Percentiles rank a stretch among this genome's conserved stretches.
Conservation (phyloP, 1,284 basidiomycete genomes). For the Coniferiporia sulphurascens region DNA sequence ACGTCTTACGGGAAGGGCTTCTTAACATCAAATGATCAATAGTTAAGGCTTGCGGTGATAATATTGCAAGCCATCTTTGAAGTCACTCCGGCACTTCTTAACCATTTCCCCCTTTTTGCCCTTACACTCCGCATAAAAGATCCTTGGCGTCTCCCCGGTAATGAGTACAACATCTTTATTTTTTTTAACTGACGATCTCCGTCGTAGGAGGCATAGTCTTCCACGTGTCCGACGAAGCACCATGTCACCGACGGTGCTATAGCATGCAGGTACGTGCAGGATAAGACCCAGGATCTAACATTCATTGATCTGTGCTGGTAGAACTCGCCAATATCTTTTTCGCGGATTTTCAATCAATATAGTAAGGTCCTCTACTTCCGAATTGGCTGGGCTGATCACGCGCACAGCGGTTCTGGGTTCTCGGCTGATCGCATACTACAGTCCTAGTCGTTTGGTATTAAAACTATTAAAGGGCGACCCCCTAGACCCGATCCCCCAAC, state of each 20-base stretch:
- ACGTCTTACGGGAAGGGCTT: conserved; percentile 5
- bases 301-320: not conserved
- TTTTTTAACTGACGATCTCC: not conserved
- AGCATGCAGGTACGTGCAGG: conserved; percentile 2
- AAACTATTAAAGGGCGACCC: conserved; percentile 5
- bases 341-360: conserved; percentile 15
- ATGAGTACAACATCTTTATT: conserved; percentile 12
- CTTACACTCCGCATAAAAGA: conserved; percentile 86
- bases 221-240: not conserved
- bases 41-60: conserved; percentile 64
- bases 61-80: conserved; percentile 57
- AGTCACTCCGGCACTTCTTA: conserved; percentile 70
- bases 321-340: conserved; percentile 11
- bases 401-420: conserved; percentile 7
- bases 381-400: not conserved
- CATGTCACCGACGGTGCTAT: not conserved
- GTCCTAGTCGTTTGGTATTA: conserved; percentile 1
- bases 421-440: conserved; percentile 9
- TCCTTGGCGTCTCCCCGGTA: conserved; percentile 77
- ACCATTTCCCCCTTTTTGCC: conserved; percentile 89
- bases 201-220: conserved; percentile 33
- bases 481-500: conserved; percentile 11
- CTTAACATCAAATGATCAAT: conserved; percentile 4
- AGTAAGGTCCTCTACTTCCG: not conserved
- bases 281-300: not conserved